These are phyloP conservation scores for Fusarium sp. DNA, from an alignment of 2,329 filamentous ascomycete genomes.

Conservation along the genomic window DNA sequence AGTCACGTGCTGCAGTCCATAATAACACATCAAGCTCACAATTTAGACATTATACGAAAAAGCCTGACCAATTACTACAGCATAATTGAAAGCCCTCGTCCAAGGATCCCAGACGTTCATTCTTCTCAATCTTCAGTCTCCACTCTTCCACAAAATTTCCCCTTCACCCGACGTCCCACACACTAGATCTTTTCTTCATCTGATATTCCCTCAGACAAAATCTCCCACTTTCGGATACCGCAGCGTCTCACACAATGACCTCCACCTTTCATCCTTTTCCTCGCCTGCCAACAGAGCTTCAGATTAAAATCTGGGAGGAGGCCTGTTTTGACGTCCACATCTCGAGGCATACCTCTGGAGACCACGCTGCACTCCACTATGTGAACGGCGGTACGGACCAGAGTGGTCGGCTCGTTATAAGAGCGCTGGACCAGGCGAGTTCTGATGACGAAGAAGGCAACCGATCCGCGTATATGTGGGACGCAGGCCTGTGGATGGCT, in stretches of 20 bases:
- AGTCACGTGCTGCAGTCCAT: no score
- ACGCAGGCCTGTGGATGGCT: background rate
- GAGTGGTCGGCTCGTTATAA: background rate
- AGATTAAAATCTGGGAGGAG: background rate
- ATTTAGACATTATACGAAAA: no score
- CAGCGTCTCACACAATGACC: background rate
- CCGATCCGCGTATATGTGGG: background rate
- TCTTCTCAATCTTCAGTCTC: no score
- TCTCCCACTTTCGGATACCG: background rate
- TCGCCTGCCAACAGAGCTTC: background rate
- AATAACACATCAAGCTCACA: no score
- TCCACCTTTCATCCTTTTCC: background rate
- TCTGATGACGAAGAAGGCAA: fast-evolving
- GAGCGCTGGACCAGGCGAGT: background rate
- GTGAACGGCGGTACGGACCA: background rate
- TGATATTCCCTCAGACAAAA: fast-evolving
- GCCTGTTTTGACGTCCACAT: background rate
- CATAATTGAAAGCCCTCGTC: no score
- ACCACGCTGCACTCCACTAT: background rate
- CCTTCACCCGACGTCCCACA: no score
- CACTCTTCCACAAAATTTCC: no score
- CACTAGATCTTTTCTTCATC: no score
- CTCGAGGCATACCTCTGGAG: background rate
- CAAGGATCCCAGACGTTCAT: no score
- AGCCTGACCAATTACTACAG: no score